phyloP scores from a whole-genome alignment of 805 yeast genomes.

The Priceomyces medius region DNA sequence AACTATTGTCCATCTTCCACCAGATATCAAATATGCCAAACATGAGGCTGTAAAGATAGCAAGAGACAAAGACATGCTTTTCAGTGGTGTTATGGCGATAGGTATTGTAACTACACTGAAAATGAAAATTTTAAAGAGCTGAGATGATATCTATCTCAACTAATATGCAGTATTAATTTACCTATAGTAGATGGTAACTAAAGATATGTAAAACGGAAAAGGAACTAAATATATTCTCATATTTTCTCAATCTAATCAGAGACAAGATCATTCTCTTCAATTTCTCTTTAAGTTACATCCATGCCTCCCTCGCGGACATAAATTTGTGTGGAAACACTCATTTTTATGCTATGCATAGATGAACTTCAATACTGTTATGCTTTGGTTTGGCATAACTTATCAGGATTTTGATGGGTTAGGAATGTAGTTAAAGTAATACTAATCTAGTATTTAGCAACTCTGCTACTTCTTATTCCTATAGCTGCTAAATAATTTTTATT shows the following conservation, averaged over 20 bases:
- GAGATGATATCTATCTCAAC: not conserved
- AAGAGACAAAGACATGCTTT: not conserved
- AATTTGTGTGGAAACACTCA: too few species aligned
- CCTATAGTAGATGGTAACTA: too few species aligned
- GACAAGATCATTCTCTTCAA: too few species aligned
- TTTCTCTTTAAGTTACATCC: too few species aligned
- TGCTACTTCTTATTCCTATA: not conserved
- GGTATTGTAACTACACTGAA: not conserved
- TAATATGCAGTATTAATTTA: not conserved
- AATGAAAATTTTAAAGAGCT: not conserved
- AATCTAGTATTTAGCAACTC: too few species aligned
- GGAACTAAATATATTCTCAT: not conserved
- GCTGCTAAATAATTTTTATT: not conserved
- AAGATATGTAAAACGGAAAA: too few species aligned
- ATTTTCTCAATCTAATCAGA: too few species aligned
- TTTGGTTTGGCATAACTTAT: not conserved
- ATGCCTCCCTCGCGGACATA: too few species aligned
- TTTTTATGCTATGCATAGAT: too few species aligned
- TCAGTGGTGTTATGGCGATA: not conserved
- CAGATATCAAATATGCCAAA: constrained; percentile 33
- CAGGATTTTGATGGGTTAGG: not conserved
- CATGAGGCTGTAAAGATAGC: constrained; percentile 13
- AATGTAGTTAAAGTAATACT: not conserved
- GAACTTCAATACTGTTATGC: too few species aligned
- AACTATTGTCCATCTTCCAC: constrained; percentile 43